Percentiles rank a stretch among this genome's conserved stretches.
These are phyloP conservation scores for Pisolithus microcarpus DNA, from an alignment of 768 basidiomycete species.

Conservation along the genomic window DNA sequence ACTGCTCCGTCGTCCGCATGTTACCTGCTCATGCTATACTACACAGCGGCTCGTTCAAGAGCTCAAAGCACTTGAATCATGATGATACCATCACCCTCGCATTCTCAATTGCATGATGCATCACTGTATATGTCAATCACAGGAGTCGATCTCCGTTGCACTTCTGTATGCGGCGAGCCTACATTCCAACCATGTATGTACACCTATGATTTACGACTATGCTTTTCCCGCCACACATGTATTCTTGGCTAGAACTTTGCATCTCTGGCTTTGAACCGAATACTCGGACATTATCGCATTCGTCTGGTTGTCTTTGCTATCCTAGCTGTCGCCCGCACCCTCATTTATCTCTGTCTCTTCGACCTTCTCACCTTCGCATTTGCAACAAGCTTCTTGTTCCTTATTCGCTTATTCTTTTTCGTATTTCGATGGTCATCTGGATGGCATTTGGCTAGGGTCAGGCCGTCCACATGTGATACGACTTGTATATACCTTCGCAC, in stretches of 20 bases:
- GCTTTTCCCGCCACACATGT: slow-evolving; percentile 14
- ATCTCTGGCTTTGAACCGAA: slow-evolving; percentile 4
- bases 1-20: background rate
- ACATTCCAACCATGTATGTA: slow-evolving; percentile 23
- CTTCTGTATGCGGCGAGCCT: slow-evolving; percentile 21
- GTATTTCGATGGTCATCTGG: background rate
- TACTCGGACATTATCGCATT: slow-evolving; percentile 13
- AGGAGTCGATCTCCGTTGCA: slow-evolving; percentile 15
- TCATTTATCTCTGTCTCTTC: background rate
- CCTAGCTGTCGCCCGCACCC: slow-evolving; percentile 13
- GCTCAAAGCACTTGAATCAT: slow-evolving; percentile 44
- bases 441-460: too few relatives aligned
- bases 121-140: slow-evolving; percentile 22
- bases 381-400: background rate
- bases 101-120: slow-evolving; percentile 12
- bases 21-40: slow-evolving; percentile 1
- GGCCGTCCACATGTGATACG: background rate
- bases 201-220: slow-evolving; percentile 15
- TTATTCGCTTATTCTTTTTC: background rate
- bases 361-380: background rate
- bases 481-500: slow-evolving; percentile 6
- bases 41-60: slow-evolving; percentile 58
- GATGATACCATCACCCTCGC: slow-evolving; percentile 8
- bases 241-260: slow-evolving; percentile 17
- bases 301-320: slow-evolving; percentile 21